Base-by-base conservation (phyloP, 306 rosid genomes). In the Dryas octopetala region DNA sequence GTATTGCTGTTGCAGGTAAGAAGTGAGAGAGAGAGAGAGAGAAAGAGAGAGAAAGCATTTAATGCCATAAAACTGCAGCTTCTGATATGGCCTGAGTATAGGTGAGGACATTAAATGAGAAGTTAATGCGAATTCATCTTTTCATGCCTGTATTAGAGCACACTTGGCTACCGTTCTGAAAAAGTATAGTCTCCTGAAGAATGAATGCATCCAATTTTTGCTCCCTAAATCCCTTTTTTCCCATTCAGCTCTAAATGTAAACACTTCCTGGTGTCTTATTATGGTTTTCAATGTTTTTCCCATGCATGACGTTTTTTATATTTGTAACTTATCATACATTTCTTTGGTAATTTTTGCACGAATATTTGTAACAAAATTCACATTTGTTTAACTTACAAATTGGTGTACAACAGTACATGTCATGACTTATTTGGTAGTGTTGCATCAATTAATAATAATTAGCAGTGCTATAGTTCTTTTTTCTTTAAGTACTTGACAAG, bases 101-200 rank as follows among this genome's bases (percentile, higher is more conserved):
- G 97, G 89, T 91, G 95, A 82, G 76, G 55, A 52, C 92, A 89
- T 48, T 89, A 88, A 91, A 85, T 91, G 92, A 81, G 76, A 79
- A 86, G 89, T 91, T 46, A 91, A 88, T 91, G 93, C 86, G 54
- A 61, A 82, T 87, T 87, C 70, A 86, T 85, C 75, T 82, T 88
- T 88, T 84, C 94, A 84, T 85, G 91, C 86, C 81, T 71, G 79
- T 76, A 75, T 75, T 73, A 73, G 70, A 71, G 68, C 80, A 71
- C 52, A 55, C 79, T 81, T 26, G 66, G 73, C 76, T 74, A 65
- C 45, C 69, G 38, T 74, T 68, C 74, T 23, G 40, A 59, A 44
- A 17, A 50, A 3, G 43, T 73, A 9, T 15, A 13, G 1, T 52
- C 16, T 47, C 5, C 32, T 47, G 43, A 63, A 14, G 49, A 41